Percentiles rank a stretch among this genome's conserved stretches.
Conservation (phyloP, 768 basidiomycete species). For the Pleurotus giganteus region DNA sequence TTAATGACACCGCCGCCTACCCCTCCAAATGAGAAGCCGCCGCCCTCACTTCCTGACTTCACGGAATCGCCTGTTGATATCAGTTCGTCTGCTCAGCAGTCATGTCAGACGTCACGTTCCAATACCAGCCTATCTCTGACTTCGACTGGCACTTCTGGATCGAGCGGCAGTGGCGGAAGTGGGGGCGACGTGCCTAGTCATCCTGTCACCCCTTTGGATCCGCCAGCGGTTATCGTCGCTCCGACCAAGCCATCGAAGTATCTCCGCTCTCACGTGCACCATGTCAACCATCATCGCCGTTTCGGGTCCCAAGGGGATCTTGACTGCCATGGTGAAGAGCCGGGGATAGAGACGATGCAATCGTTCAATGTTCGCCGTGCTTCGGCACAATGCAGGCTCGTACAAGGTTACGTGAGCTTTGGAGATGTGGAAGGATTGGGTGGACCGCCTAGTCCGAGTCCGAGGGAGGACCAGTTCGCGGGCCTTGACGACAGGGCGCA, state of each 20-base stretch:
- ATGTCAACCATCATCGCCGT: neutral
- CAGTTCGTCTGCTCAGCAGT: neutral
- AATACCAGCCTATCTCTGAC: neutral
- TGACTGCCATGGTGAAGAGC: neutral
- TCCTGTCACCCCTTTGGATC: slow-evolving; percentile 4
- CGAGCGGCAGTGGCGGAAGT: neutral
- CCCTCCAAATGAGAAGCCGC: neutral
- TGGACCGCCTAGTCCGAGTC: slow-evolving; percentile 42
- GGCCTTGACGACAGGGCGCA: slow-evolving; percentile 9
- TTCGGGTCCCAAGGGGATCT: neutral
- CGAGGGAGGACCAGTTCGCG: slow-evolving; percentile 13
- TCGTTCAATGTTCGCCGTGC: slow-evolving; percentile 65
- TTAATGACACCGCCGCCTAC: slow-evolving; percentile 5
- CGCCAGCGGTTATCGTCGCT: neutral
- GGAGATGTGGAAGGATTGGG: slow-evolving; percentile 67
- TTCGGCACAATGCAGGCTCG: slow-evolving; percentile 50
- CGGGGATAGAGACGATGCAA: slow-evolving; percentile 23
- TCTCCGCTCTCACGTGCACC: slow-evolving; percentile 2
- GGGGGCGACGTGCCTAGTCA: neutral
- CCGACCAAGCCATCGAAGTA: too few relatives aligned
- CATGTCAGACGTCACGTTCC: neutral
- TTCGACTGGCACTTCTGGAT: neutral
- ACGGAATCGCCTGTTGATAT: neutral
- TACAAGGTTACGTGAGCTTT: slow-evolving; percentile 69
- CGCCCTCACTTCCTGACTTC: neutral